A percentile compares a stretch with the other conserved stretches of the same genome.
These are phyloP conservation scores for Candida arabinofermentans DNA, from an alignment of 805 yeast species.

Conservation along the genomic window DNA sequence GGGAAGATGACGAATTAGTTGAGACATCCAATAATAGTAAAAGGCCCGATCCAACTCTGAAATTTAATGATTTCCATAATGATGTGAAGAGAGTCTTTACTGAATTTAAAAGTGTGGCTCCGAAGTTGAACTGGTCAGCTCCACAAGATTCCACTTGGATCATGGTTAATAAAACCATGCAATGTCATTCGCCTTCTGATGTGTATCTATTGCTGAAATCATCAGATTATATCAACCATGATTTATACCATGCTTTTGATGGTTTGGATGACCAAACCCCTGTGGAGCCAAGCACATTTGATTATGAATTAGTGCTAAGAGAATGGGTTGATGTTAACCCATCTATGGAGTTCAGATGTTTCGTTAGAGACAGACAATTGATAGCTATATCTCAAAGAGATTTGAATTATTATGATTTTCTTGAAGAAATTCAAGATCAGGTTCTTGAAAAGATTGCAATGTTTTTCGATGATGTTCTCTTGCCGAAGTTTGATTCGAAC, in stretches of 20 bases:
- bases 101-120: constrained; percentile 61
- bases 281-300: constrained; percentile 25
- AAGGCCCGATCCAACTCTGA: constrained; percentile 38
- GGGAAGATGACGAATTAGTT: constrained; percentile 59
- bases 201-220: constrained; percentile 78
- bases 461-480: constrained; percentile 49
- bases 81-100: constrained; percentile 43
- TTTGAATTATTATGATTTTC: constrained; percentile 72
- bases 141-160: constrained; percentile 97
- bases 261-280: constrained; percentile 30
- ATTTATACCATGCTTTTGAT: constrained; percentile 68
- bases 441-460: constrained; percentile 45
- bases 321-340: constrained; percentile 86
- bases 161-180: constrained; percentile 67
- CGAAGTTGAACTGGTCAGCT: constrained; percentile 95
- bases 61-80: constrained; percentile 59
- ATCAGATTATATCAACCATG: constrained; percentile 85
- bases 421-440: constrained; percentile 47
- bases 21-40: constrained; percentile 17
- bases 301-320: constrained; percentile 67
- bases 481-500: constrained; percentile 47
- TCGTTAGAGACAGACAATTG: constrained; percentile 59
- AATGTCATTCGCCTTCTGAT: constrained; percentile 69
- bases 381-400: constrained; percentile 85
- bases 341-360: constrained; percentile 86